Conservation (phyloP, 2,329 filamentous ascomycete genomes). For the Colletotrichum sidae region DNA sequence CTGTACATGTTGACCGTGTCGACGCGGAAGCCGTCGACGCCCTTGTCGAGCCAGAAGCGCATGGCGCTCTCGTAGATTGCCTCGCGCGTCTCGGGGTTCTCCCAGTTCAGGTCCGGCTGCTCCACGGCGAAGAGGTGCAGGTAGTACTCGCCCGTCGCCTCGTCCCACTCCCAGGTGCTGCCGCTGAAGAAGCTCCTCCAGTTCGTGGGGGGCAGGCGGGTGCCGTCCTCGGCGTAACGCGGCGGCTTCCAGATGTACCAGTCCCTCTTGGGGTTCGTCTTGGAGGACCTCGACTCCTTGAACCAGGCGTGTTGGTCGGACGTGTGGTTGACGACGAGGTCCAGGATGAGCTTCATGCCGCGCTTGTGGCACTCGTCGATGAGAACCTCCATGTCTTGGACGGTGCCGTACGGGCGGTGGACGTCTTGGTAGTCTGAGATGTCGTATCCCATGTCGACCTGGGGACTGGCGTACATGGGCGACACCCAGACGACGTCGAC, state of each 20-base stretch:
- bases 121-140: constrained; percentile 80
- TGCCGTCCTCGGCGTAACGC: constrained; percentile 65
- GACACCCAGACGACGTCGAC: constrained; percentile 76
- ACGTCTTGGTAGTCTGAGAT: constrained; percentile 76
- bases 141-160: constrained; percentile 79
- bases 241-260: constrained; percentile 75
- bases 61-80: constrained; percentile 79
- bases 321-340: constrained; percentile 84
- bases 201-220: constrained; percentile 79
- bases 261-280: constrained; percentile 72
- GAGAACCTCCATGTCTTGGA: constrained; percentile 73
- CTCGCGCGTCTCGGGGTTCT: constrained; percentile 73
- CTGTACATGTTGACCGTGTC: constrained; percentile 81
- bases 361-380: constrained; percentile 70
- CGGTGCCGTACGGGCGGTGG: constrained; percentile 73
- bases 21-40: constrained; percentile 80
- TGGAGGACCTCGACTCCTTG: constrained; percentile 71
- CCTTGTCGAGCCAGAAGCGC: constrained; percentile 82
- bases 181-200: constrained; percentile 74
- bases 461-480: constrained; percentile 73
- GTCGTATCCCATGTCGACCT: constrained; percentile 78
- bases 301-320: constrained; percentile 80
- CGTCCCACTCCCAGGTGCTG: constrained; percentile 78
- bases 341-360: constrained; percentile 78
- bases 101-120: constrained; percentile 90